phyloP scores from a whole-genome alignment of 202 grass and related monocot genomes.

The Saccharum hybrid region DNA sequence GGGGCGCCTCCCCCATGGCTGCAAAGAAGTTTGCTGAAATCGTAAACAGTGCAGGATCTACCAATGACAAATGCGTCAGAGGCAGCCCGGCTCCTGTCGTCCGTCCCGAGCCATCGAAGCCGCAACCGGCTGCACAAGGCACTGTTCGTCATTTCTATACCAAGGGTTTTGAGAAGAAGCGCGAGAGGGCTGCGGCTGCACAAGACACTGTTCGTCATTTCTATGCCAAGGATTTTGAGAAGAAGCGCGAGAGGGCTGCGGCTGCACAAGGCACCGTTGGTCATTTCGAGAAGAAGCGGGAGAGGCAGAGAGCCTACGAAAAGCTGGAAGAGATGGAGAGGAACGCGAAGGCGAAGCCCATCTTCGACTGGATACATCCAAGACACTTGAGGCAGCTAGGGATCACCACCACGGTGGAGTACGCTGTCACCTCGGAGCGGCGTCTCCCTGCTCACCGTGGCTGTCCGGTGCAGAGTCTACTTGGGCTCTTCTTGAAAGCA shows the following conservation, averaged over 20 bases:
- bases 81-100: background rate
- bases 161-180: no score
- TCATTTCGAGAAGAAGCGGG: background rate
- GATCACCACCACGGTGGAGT: background rate
- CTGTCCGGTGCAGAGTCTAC: background rate
- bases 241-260: background rate
- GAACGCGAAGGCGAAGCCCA: background rate
- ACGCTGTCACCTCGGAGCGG: background rate
- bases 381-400: background rate
- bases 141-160: background rate
- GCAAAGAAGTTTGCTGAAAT: background rate
- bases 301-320: constrained; percentile 9
- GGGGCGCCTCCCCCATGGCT: background rate
- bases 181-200: no score
- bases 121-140: background rate
- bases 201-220: background rate
- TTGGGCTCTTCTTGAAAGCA: constrained; percentile 13
- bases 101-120: background rate
- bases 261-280: background rate
- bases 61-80: background rate
- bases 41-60: background rate
- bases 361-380: background rate
- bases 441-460: background rate
- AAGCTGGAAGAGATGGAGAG: constrained; percentile 1
- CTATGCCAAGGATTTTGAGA: background rate